phyloP scores from a whole-genome alignment of 768 basidiomycete genomes.

The Mycena rosella region DNA sequence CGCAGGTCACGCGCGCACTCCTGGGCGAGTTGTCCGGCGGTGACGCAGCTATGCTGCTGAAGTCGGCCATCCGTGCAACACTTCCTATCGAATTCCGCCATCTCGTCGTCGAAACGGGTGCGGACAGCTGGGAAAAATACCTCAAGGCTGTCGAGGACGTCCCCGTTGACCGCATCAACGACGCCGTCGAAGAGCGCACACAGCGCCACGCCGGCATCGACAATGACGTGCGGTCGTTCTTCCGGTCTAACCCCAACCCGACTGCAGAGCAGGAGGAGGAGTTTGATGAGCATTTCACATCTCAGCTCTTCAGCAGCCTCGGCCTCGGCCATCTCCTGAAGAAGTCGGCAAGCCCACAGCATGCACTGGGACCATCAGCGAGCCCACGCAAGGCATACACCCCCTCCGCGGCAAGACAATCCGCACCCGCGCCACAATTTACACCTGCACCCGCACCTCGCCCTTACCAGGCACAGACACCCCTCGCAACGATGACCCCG shows the following conservation, averaged over 20 bases:
- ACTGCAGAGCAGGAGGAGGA: not conserved
- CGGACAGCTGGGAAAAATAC: slow-evolving; percentile 18
- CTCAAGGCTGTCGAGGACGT: no score
- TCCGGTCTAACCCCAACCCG: no score
- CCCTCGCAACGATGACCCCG: no score
- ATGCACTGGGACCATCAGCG: no score
- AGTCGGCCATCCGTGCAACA: not conserved
- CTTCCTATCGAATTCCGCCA: slow-evolving; percentile 14
- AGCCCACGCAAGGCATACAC: not conserved
- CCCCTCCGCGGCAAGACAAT: not conserved
- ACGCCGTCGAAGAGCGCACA: slow-evolving; percentile 4
- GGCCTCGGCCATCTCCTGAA: no score
- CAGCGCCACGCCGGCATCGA: not conserved
- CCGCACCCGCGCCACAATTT: not conserved
- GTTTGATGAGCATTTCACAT: no score
- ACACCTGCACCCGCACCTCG: no score
- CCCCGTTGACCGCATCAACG: not conserved
- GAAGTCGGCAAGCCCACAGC: not conserved
- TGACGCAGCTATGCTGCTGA: slow-evolving; percentile 13
- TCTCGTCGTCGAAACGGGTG: not conserved
- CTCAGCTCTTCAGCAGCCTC: no score
- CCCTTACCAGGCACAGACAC: no score
- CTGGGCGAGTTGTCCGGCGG: not conserved
- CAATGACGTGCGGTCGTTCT: no score
- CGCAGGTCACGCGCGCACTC: not conserved